Conservation (phyloP, 352 stramenopile genomes). For the Blastocystis sp. region DNA sequence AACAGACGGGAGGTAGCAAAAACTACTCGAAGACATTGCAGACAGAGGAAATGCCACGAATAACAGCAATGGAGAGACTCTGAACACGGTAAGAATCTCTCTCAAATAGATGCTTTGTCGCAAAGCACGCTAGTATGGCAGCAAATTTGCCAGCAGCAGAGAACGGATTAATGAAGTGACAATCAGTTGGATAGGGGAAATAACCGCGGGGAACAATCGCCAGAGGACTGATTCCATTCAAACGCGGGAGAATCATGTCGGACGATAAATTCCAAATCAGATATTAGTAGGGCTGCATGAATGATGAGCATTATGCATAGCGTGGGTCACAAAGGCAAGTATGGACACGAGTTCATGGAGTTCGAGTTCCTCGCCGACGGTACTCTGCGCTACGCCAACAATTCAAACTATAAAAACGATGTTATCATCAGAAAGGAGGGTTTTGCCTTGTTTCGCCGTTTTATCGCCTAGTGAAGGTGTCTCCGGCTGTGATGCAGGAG, state of each 20-base stretch:
- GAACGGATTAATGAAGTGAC: too few relatives aligned
- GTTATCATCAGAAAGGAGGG: slow-evolving; percentile 93
- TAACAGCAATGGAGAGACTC: too few relatives aligned
- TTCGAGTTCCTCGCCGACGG: slow-evolving; percentile 88
- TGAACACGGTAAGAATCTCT: too few relatives aligned
- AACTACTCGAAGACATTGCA: too few relatives aligned
- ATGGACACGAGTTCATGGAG: slow-evolving; percentile 94
- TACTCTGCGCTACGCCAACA: slow-evolving; percentile 92
- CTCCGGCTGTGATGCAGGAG: slow-evolving; percentile 85
- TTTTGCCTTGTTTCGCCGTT: slow-evolving; percentile 69
- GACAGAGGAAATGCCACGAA: too few relatives aligned
- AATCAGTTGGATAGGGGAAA: too few relatives aligned
- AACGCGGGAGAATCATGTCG: slow-evolving; percentile 11
- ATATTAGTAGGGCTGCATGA: slow-evolving; percentile 68
- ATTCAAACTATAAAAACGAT: slow-evolving; percentile 95
- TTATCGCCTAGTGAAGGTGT: slow-evolving; percentile 79
- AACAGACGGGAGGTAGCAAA: too few relatives aligned
- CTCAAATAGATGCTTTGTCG: too few relatives aligned
- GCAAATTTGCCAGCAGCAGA: too few relatives aligned
- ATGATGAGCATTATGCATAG: slow-evolving; percentile 71
- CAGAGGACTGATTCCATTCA: too few relatives aligned
- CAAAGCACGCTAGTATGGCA: too few relatives aligned
- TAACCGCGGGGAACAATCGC: too few relatives aligned
- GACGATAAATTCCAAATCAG: slow-evolving; percentile 70
- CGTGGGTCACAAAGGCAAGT: slow-evolving; percentile 90